Base-by-base conservation (phyloP, 805 yeast genomes). In the Candida sanyiensis region DNA sequence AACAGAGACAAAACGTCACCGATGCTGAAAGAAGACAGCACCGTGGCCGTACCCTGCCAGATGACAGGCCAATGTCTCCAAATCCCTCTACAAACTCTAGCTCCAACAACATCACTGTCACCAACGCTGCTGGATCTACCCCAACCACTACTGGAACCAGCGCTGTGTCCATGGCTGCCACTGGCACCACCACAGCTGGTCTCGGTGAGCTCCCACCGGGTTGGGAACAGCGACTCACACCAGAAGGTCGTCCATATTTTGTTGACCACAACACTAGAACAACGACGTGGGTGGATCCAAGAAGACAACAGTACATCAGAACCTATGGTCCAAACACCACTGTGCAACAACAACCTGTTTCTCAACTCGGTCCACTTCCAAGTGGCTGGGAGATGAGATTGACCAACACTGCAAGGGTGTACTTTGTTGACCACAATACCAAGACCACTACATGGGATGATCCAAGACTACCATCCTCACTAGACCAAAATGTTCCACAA, bases 371-470 rank as follows among this genome's bases (percentile, higher is more conserved):
- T 13, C 98, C 98, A 38, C 71, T 93, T 57, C 99, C 99, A 34
- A 79, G 90, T 39, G 99, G 99, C 39, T 93, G 99, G 99, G 99
- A 93, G 69, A 93, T 93, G 99, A 83, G 99, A 65, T 75, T 93
- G 57, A 94, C 99, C 30, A 93, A 93, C 63, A 93, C 98, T 1
- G 97, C 98, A 8, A 78, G 99, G 62, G 98, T 93, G 17, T 93
- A 93, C 63, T 93, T 93, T 62, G 99, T 93, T 49, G 99, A 93
- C 63, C 99, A 93, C 69, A 93, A 93, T 66, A 93, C 99, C 23
- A 93, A 93, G 67, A 93, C 99, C 0, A 93, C 99, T 1, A 93
- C 99, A 1, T 93, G 99, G 99, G 99, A 93, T 64, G 99, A 93
- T 61, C 99, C 99, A 47, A 80, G 99, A 59, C 73, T 93, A 59